Evolutionary conservation across 2,329 filamentous ascomycete genomes (phyloP).

Genomic region (Colletotrichum orchidophilum): DNA sequence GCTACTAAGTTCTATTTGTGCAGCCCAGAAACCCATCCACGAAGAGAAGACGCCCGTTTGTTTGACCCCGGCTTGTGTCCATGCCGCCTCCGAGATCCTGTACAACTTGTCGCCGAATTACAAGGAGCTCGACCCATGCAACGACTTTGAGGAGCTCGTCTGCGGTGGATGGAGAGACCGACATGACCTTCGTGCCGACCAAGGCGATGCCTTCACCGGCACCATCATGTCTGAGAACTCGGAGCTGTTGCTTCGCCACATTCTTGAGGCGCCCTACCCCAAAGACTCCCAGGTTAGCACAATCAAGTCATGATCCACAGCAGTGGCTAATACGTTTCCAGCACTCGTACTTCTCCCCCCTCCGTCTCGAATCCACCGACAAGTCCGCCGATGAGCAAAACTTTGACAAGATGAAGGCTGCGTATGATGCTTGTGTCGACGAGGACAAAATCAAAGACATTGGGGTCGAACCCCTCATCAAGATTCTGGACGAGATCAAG

Average conservation of each 20-base stretch:
- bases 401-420: slow-evolving; percentile 71
- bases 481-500: slow-evolving; percentile 58
- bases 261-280: slow-evolving; percentile 68
- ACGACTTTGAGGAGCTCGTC: slow-evolving; percentile 73
- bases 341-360: slow-evolving; percentile 60
- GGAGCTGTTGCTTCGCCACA: slow-evolving; percentile 67
- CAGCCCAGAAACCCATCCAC: slow-evolving; percentile 1
- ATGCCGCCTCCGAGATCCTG: slow-evolving; percentile 43
- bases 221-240: slow-evolving; percentile 70
- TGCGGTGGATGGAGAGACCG: slow-evolving; percentile 73
- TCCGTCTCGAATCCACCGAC: slow-evolving; percentile 44
- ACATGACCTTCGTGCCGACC: slow-evolving; percentile 73
- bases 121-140: slow-evolving; percentile 71
- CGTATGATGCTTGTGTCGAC: slow-evolving; percentile 74
- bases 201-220: slow-evolving; percentile 67
- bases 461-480: slow-evolving; percentile 64
- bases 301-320: slow-evolving; percentile 20
- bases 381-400: slow-evolving; percentile 66
- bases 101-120: slow-evolving; percentile 53
- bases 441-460: slow-evolving; percentile 63
- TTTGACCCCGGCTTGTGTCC: slow-evolving; percentile 41
- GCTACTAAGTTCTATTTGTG: background rate
- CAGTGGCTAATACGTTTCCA: slow-evolving; percentile 37
- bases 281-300: slow-evolving; percentile 45
- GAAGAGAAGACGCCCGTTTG: slow-evolving; percentile 34